Evolutionary conservation across 1,284 basidiomycete species (phyloP).

Genomic region (Ceratobasidium sp.): DNA sequence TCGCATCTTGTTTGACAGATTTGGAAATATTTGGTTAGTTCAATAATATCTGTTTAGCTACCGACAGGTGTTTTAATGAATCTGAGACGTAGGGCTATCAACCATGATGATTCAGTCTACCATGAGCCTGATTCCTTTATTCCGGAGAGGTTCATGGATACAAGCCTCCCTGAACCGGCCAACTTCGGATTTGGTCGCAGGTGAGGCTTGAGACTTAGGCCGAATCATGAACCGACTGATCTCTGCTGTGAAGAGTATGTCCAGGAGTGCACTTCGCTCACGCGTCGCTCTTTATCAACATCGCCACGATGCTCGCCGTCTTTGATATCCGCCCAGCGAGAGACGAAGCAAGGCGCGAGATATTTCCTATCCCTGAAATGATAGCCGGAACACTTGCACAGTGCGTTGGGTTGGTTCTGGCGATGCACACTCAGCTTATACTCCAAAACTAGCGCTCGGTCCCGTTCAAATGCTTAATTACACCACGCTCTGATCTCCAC

Average conservation of each 20-base stretch:
- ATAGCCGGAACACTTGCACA: background rate
- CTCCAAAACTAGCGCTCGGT: background rate
- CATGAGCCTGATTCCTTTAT: slow-evolving; percentile 19
- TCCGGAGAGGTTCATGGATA: slow-evolving; percentile 24
- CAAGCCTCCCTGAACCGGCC: slow-evolving; percentile 3
- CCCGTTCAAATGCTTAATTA: slow-evolving; percentile 27
- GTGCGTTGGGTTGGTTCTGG: background rate
- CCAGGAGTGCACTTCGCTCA: slow-evolving; percentile 44
- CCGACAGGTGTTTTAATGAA: background rate
- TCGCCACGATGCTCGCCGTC: slow-evolving; percentile 49
- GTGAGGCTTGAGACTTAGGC: background rate
- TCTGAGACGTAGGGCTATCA: slow-evolving; percentile 16
- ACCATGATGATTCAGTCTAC: slow-evolving; percentile 14
- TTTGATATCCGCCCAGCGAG: slow-evolving; percentile 51
- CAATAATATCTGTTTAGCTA: background rate
- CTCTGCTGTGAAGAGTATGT: slow-evolving; percentile 14
- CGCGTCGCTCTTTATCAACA: slow-evolving; percentile 31
- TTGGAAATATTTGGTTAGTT: slow-evolving; percentile 31
- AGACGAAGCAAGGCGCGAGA: slow-evolving; percentile 48
- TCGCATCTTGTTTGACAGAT: background rate
- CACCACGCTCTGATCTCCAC: slow-evolving; percentile 22
- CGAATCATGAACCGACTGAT: background rate
- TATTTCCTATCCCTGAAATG: background rate
- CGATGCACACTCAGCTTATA: background rate
- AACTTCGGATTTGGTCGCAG: slow-evolving; percentile 30